A percentile compares a stretch with the other conserved stretches of the same genome.
Conservation (phyloP, 83 land plant species). For the Thuja plicata region DNA sequence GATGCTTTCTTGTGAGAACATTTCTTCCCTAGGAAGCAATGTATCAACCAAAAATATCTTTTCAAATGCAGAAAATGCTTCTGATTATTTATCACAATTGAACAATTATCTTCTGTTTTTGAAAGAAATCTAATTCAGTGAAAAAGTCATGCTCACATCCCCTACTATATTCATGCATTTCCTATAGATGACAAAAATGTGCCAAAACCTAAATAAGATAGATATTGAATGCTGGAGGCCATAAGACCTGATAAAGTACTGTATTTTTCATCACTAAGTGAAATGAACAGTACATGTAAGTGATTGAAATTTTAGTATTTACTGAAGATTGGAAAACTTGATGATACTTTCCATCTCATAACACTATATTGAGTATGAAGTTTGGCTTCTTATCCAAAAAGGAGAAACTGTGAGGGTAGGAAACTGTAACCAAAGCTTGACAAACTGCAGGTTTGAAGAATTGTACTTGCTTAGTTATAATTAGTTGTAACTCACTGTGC, state of each 20-base stretch:
- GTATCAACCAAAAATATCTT: not conserved
- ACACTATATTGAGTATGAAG: not conserved
- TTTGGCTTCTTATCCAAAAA: not conserved
- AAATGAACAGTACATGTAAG: not conserved
- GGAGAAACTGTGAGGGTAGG: not conserved
- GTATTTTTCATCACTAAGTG: not conserved
- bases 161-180: not conserved
- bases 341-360: not conserved
- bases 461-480: slow-evolving; percentile 1
- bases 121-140: not conserved
- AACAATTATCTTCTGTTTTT: not conserved
- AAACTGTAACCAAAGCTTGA: not conserved
- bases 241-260: not conserved
- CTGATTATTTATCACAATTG: not conserved
- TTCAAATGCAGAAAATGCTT: not conserved
- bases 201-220: not conserved
- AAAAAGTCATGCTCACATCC: not conserved
- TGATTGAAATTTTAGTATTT: not conserved
- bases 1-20: not conserved
- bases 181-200: not conserved
- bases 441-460: not conserved
- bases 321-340: not conserved
- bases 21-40: too few relatives aligned
- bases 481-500: not conserved
- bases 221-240: not conserved